phyloP scores from a whole-genome alignment of 768 basidiomycete species.

The Phylloporus sp. region DNA sequence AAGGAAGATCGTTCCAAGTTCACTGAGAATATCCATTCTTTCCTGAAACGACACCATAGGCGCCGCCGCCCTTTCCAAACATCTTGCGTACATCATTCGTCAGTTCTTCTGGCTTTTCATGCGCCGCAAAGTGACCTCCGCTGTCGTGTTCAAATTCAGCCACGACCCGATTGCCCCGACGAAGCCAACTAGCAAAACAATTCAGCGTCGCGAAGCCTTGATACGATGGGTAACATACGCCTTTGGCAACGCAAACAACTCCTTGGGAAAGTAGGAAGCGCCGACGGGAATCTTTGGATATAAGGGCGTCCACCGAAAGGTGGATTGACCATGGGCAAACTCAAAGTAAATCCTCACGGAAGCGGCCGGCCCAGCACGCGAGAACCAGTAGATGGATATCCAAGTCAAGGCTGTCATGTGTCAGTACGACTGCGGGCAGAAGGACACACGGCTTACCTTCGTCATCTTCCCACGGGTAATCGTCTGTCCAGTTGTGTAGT shows the following conservation, averaged over 20 bases:
- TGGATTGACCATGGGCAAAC: constrained; percentile 1
- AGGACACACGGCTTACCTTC: constrained; percentile 47
- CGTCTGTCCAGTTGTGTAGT: constrained; percentile 45
- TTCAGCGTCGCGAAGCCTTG: neutral
- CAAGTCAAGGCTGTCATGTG: constrained; percentile 48
- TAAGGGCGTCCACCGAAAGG: fast-evolving
- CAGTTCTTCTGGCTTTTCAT: constrained; percentile 47
- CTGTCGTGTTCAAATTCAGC: constrained; percentile 45
- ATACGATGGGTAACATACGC: constrained; percentile 29
- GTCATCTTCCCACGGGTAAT: constrained; percentile 55
- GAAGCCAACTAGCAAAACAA: constrained; percentile 38
- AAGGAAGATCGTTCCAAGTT: too few species aligned
- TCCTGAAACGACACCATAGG: constrained; percentile 44
- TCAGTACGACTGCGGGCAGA: too few species aligned
- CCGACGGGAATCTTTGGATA: constrained; percentile 41
- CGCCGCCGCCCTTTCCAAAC: constrained; percentile 52
- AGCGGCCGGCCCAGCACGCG: constrained; percentile 54
- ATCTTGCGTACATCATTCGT: constrained; percentile 51
- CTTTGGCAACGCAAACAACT: constrained; percentile 34
- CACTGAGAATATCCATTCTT: constrained; percentile 44
- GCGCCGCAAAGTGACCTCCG: constrained; percentile 60
- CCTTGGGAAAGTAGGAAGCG: constrained; percentile 50
- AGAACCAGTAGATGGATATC: constrained; percentile 59
- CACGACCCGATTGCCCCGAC: constrained; percentile 37
- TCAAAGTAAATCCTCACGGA: constrained; percentile 61